A percentile compares a stretch with the other conserved stretches of the same genome.
These are phyloP conservation scores for Citrus maxima DNA, from an alignment of 345 rosid genomes.

Conservation along the genomic window DNA sequence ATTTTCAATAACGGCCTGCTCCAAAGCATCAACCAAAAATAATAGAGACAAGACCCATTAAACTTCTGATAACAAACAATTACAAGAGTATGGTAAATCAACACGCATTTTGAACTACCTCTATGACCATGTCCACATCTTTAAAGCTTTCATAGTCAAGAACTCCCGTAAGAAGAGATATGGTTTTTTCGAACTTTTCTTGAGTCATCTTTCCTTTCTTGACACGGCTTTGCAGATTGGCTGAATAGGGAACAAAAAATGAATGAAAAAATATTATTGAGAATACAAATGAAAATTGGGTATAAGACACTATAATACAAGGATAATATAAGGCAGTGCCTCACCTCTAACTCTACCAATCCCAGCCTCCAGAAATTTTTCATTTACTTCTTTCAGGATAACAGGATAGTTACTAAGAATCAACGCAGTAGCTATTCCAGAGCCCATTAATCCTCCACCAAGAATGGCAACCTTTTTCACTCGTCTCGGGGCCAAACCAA, in stretches of 20 bases:
- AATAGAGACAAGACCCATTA: conserved; percentile 7
- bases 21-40: conserved; percentile 35
- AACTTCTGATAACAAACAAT: conserved; percentile 12
- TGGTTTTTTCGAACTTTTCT: conserved; percentile 75
- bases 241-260: conserved; percentile 34
- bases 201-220: conserved; percentile 79
- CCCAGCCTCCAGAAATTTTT: conserved; percentile 83
- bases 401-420: conserved; percentile 79
- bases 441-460: conserved; percentile 99
- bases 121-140: conserved; percentile 93
- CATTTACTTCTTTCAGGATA: conserved; percentile 86
- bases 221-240: conserved; percentile 85
- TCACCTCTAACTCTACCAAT: conserved; percentile 80
- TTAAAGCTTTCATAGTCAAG: conserved; percentile 84
- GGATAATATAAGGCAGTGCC: neutral
- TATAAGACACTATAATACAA: neutral
- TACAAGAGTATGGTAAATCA: neutral
- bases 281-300: neutral
- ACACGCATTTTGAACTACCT: conserved; percentile 44
- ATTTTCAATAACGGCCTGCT: conserved; percentile 92
- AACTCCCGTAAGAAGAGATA: conserved; percentile 71
- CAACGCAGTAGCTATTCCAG: conserved; percentile 94
- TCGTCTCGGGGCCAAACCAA: conserved; percentile 64
- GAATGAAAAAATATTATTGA: conserved; percentile 4
- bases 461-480: conserved; percentile 81